Base-by-base conservation (phyloP, 169 alveolate genomes). In the Eimeria maxima region DNA sequence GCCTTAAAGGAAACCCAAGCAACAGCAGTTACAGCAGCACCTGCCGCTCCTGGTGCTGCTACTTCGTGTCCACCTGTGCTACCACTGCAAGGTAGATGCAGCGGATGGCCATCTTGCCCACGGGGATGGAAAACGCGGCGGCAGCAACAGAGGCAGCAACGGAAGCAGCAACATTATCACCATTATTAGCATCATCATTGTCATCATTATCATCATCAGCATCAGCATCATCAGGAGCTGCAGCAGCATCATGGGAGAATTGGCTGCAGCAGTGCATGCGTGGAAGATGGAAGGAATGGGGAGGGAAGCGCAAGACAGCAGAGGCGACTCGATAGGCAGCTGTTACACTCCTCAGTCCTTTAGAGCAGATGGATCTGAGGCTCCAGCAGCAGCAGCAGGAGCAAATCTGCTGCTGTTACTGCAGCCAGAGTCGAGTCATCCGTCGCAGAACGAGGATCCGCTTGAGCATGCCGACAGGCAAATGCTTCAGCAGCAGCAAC, bases 11-110 rank as follows among this genome's bases (percentile, higher is more conserved):
- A 44, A 44, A 10, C 53, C 33, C 57, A 33, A 38, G 55, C 84
- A 73, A 57, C 29, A 73, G 84, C 84, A 38, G 84, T 29, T 3
- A 44, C 29, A 14, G 27, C 84, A 73, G 84, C 84, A 73, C 57
- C 84, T 4, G 84, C 55, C 33, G 84, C 33, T 38, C 8, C 84
- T 73, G 57, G n/a, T 16, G 84, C 55, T 73, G 84, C 33, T 38
- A 5, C 84, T 73, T n/a, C 53, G 0, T 38, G 53, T n/a, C 11
- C 20, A 55, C 84, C 84, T 73, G 11, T 20, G 84, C 84, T 33
- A 57, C 33, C 7, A 55, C 55, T 73, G 84, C 84, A 38, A 14
- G 11, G 53, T 27, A 73, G 84, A 29, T 38, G 44, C 55, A 73
- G 53, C 84, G 27, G 47, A 13, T 73, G 84, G 55, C 47, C 24